Evolutionary conservation across 345 rosid genomes (phyloP).

Genomic region (Aethionema arabicum): DNA sequence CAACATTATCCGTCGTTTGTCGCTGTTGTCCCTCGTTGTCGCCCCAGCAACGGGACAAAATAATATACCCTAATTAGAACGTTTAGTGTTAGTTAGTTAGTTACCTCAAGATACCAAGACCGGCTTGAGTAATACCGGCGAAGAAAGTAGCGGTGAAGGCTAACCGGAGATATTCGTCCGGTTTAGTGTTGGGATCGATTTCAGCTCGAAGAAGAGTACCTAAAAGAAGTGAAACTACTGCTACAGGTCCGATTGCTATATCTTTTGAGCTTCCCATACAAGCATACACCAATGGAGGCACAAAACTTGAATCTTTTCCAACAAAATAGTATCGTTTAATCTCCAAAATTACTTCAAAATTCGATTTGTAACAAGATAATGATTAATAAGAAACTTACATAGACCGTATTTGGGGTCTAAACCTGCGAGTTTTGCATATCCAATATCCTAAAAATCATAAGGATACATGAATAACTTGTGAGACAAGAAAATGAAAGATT

Average conservation of each 20-base stretch:
- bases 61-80: too few relatives aligned
- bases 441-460: constrained; percentile 61
- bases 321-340: neutral
- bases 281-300: constrained; percentile 89
- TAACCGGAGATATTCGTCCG: constrained; percentile 55
- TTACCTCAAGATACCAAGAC: constrained; percentile 75
- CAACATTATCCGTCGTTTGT: too few relatives aligned
- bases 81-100: neutral
- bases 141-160: constrained; percentile 94
- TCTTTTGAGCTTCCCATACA: constrained; percentile 95
- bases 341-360: constrained; percentile 2
- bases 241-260: constrained; percentile 94
- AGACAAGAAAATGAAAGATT: neutral
- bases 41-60: too few relatives aligned
- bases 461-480: constrained; percentile 15
- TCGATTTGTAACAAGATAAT: neutral
- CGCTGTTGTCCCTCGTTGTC: too few relatives aligned
- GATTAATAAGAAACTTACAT: constrained; percentile 49
- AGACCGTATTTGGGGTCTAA: constrained; percentile 74
- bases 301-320: constrained; percentile 73
- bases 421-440: constrained; percentile 79
- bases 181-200: constrained; percentile 52
- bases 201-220: constrained; percentile 71
- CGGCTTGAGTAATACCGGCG: constrained; percentile 75
- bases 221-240: constrained; percentile 85